Percentiles rank a stretch among this genome's conserved stretches.
Conservation (phyloP, 2,329 filamentous ascomycete species). For the Epichloe amarillans region DNA sequence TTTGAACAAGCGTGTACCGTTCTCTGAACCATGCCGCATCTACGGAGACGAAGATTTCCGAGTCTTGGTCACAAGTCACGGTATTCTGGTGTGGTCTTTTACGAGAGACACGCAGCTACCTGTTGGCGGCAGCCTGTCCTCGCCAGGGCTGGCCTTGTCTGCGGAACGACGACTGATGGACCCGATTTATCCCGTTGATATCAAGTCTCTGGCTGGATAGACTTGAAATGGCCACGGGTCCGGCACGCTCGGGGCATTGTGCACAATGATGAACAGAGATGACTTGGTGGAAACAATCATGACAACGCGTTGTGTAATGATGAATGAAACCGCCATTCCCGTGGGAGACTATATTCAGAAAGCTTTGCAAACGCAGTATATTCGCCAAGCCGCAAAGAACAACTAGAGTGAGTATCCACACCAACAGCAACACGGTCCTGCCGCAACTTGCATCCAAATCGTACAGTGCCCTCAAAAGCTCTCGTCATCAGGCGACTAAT, state of each 20-base stretch:
- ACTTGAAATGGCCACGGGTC: neutral
- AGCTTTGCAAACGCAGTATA: neutral
- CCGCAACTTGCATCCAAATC: no score
- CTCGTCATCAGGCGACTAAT: no score
- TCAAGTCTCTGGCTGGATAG: neutral
- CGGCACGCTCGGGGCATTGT: neutral
- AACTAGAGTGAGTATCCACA: no score
- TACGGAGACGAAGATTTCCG: conserved; percentile 3
- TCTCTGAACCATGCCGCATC: neutral
- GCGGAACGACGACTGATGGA: neutral
- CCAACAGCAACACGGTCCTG: no score
- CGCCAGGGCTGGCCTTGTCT: neutral
- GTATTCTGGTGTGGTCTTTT: conserved; percentile 1
- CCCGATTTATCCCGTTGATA: neutral
- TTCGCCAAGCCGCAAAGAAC: no score
- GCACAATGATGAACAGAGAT: neutral
- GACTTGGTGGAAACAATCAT: neutral
- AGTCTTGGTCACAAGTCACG: neutral
- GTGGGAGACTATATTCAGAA: neutral
- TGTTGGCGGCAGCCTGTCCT: no score
- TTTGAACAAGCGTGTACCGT: neutral
- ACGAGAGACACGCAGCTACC: neutral
- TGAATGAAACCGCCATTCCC: neutral
- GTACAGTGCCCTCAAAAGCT: no score
- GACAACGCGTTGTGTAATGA: neutral